A percentile compares a stretch with the other conserved stretches of the same genome.
phyloP scores from a whole-genome alignment of 129 eudicot species.

The Deinandra increscens region DNA sequence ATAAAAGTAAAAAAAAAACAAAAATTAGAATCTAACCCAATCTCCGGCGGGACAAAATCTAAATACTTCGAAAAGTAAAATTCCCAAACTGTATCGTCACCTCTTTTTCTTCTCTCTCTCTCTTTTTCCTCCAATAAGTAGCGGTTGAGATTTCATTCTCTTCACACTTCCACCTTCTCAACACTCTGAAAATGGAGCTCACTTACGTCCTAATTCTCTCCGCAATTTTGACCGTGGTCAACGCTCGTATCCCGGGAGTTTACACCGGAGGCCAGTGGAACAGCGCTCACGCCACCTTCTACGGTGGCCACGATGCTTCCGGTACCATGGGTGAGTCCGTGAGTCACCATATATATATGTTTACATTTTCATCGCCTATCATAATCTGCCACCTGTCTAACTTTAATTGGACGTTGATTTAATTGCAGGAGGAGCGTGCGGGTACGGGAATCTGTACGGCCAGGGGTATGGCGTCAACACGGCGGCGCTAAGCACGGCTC shows the following conservation, averaged over 20 bases:
- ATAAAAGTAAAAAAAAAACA: no score
- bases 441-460: constrained; percentile 62
- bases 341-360: background rate
- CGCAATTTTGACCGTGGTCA: constrained; percentile 13
- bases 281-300: constrained; percentile 71
- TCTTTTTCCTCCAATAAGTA: constrained; percentile 40
- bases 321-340: constrained; percentile 64
- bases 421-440: constrained; percentile 60
- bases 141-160: constrained; percentile 33
- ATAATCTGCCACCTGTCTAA: background rate
- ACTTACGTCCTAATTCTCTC: constrained; percentile 11
- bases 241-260: constrained; percentile 54
- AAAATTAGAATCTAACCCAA: no score
- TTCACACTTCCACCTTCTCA: constrained; percentile 27
- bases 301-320: constrained; percentile 72
- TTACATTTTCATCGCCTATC: background rate
- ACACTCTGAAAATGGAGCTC: constrained; percentile 36
- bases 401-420: background rate
- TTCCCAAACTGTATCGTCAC: constrained; percentile 9
- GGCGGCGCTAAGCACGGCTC: constrained; percentile 64
- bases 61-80: constrained; percentile 1
- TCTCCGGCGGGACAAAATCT: constrained; percentile 1
- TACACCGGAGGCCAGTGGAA: constrained; percentile 61
- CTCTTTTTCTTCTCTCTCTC: constrained; percentile 27
- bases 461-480: constrained; percentile 70